Base-by-base conservation (phyloP, 78 protist genomes). In the Emiliania huxleyi region DNA sequence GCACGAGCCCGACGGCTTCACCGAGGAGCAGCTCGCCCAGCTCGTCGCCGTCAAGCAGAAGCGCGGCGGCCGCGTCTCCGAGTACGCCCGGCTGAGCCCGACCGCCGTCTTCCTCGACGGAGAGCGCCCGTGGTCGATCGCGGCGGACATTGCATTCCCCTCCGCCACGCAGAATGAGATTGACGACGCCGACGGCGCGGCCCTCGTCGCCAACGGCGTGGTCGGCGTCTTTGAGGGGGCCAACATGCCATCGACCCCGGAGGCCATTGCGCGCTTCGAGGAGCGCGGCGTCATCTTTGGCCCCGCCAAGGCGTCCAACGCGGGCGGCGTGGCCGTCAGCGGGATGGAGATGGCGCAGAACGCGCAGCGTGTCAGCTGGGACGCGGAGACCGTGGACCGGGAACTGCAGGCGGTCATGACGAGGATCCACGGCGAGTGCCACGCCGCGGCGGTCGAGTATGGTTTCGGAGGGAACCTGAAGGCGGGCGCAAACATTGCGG, bases 341-440 rank as follows among this genome's bases (percentile, higher is more conserved):
- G 97, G 96, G 40, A 81, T 96, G n/a, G 97, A 96, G 55, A 96
- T 96, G 97, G 2, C 96, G 49, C 97, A 96, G 69, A 96, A 96
- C 95, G 23, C 93, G 40, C 25, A 18, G 73, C 33, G 94, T 21
- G 1, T 77, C 38, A 0, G 26, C 25, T 96, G 97, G 97, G 93
- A 37, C 23, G 83, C 90, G 23, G 97, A 95, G 75, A 94, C 94
- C 46, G 97, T 96, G 45, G 96, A 94, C 93, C 15, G 84, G 18
- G 35, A 94, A 92, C 96, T 96, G 44, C 38, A 95, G 79, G 46
- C 38, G 48, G 95, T 96, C 90, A 96, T 96, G 97, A 45, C 6
- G 73, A 44, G 44, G 37, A 75, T 45, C 49, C 3, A 46, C 43
- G 26, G 2, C 26, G 4, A 3, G 52, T 21, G 25, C 79, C 37